A percentile compares a stretch with the other conserved stretches of the same genome.
Conservation (phyloP, 108 stramenopile species). For the Epipyxis sp. region DNA sequence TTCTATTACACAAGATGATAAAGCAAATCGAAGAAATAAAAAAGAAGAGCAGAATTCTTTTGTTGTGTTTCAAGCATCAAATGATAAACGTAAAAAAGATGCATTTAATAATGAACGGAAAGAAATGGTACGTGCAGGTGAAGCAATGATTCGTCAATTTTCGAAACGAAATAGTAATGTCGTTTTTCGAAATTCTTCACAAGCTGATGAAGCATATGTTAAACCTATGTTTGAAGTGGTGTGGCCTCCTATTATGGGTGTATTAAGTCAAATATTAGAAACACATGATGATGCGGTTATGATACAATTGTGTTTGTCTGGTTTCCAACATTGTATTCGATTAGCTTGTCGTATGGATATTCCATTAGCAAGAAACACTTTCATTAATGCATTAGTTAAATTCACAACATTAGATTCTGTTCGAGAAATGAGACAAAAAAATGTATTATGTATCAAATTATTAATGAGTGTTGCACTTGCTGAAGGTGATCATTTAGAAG, state of each 20-base stretch:
- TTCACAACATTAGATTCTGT: slow-evolving; percentile 76
- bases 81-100: slow-evolving; percentile 70
- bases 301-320: slow-evolving; percentile 3
- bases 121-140: slow-evolving; percentile 81
- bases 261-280: slow-evolving; percentile 85
- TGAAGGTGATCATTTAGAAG: slow-evolving; percentile 81
- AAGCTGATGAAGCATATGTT: slow-evolving; percentile 64
- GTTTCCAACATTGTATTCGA: slow-evolving; percentile 74
- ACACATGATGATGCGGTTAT: slow-evolving; percentile 17
- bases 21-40: slow-evolving; percentile 72
- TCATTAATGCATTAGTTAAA: slow-evolving; percentile 76
- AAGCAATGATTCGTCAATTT: slow-evolving; percentile 70
- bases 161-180: slow-evolving; percentile 35
- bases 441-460: slow-evolving; percentile 78
- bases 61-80: slow-evolving; percentile 64
- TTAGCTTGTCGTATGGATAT: slow-evolving; percentile 78
- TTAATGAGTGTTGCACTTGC: slow-evolving; percentile 73
- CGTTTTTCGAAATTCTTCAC: neutral
- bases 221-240: slow-evolving; percentile 94
- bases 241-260: slow-evolving; percentile 91
- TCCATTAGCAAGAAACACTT: slow-evolving; percentile 77
- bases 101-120: slow-evolving; percentile 84
- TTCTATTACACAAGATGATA: slow-evolving; percentile 91
- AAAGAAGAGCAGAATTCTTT: slow-evolving; percentile 44
- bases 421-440: slow-evolving; percentile 70